Base-by-base conservation (phyloP, 176 grass and related monocot species). In the Miscanthus lutarioriparius region DNA sequence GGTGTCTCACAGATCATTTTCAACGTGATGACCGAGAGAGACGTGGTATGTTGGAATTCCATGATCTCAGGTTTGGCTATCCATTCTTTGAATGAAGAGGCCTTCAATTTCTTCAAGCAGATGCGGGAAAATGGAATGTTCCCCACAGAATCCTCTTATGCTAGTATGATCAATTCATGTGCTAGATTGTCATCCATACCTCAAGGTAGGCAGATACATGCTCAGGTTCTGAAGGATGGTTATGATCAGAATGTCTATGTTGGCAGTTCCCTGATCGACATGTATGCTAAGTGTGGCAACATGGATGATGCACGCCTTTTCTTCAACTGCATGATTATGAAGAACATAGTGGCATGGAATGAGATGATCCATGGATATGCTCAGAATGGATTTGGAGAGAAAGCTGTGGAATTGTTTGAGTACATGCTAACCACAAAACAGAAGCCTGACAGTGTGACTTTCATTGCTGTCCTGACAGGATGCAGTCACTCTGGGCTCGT, bases 331-430 rank as follows among this genome's bases (percentile, higher is more conserved):
- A 92, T 97, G 92, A 38, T 15, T 16, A 66, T 32, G 48, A 94
- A 91, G 85, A 97, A 94, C 75, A 89, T 94, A 74, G 89, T 97
- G 87, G 93, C 95, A n/a, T 97, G 95, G 95, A 97, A 97, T 86
- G 95, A 97, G 91, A 94, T 92, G 88, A 92, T 97, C 86, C 90
- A 97, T 92, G 92, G 95, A 33, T 94, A 97, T 61, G 84, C 92
- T 67, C 92, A 92, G 78, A 97, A 89, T 89, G 95, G 95, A 38
- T 80, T 78, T 64, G 85, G 90, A 25, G 74, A 92, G 39, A 84
- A 82, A 80, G 92, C 92, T 45, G 84, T 94, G 28, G 90, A 92
- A 72, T 69, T 97, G 58, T 97, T 97, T 79, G 88, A 94, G 61
- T 64, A 75, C 68, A 91, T 97, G 95, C 64, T 94, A 80, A 87